phyloP scores from a whole-genome alignment of 352 stramenopile genomes.

The Pythium phragmiticola region DNA sequence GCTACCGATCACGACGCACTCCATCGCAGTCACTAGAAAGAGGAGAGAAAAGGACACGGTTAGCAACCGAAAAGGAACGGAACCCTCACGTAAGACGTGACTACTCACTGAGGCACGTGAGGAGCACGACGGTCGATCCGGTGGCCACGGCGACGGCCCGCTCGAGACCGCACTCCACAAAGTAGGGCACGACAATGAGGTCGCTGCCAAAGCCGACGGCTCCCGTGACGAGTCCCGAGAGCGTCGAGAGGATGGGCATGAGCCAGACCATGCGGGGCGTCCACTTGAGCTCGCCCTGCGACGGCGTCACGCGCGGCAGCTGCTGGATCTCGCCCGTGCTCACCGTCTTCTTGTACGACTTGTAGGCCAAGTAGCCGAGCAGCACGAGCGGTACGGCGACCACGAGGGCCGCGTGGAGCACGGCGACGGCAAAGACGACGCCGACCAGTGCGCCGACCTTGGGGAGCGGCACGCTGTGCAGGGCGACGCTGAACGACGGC shows the following conservation, averaged over 20 bases:
- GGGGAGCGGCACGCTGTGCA: slow-evolving; percentile 17
- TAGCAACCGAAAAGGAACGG: not conserved
- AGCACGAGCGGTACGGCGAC: slow-evolving; percentile 24
- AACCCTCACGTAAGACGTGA: too few relatives aligned
- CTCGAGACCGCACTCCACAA: slow-evolving; percentile 17
- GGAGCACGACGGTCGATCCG: slow-evolving; percentile 17
- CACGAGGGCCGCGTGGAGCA: slow-evolving; percentile 23
- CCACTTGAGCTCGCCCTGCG: slow-evolving; percentile 28
- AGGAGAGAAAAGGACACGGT: not conserved
- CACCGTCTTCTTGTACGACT: slow-evolving; percentile 23
- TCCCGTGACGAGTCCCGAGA: slow-evolving; percentile 12
- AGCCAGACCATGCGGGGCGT: slow-evolving; percentile 12
- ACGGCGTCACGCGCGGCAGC: slow-evolving; percentile 13
- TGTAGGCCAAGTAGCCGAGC: slow-evolving; percentile 27
- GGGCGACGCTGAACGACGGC: slow-evolving; percentile 18
- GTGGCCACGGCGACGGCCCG: slow-evolving; percentile 17
- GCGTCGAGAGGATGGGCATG: slow-evolving; percentile 9
- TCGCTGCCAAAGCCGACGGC: slow-evolving; percentile 23
- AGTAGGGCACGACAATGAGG: slow-evolving; percentile 19
- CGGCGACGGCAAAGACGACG: slow-evolving; percentile 19
- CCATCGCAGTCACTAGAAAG: slow-evolving; percentile 16
- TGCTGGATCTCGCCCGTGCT: slow-evolving; percentile 24
- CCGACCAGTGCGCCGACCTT: slow-evolving; percentile 25
- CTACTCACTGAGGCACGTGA: slow-evolving; percentile 19
- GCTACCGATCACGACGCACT: slow-evolving; percentile 15